Conservation (phyloP, 2,329 filamentous ascomycete species). For the Colletotrichum liaoningense region DNA sequence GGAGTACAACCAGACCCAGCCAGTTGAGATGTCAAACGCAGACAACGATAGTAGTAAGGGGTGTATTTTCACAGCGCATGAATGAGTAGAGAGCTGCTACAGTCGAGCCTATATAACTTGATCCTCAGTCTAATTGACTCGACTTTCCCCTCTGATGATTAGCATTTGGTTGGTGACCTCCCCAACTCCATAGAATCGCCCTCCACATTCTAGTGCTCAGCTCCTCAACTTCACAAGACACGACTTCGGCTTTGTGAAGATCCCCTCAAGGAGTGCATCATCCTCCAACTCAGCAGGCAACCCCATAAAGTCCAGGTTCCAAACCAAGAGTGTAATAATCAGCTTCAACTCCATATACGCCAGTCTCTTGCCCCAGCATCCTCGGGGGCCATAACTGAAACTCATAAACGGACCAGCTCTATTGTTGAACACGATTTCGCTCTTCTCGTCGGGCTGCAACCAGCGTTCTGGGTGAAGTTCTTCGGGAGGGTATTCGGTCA, state of each 20-base stretch:
- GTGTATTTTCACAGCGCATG: too few species aligned
- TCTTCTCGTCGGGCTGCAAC: background rate
- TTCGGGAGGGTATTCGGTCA: background rate
- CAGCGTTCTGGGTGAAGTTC: background rate
- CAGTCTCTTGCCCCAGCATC: constrained; percentile 4
- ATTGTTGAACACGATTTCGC: background rate
- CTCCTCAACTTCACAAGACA: background rate
- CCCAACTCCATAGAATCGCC: too few species aligned
- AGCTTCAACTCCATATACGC: constrained; percentile 8
- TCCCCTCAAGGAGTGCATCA: background rate
- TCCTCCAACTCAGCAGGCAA: background rate
- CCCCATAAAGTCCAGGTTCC: background rate
- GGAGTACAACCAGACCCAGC: too few species aligned
- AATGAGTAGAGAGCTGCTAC: too few species aligned
- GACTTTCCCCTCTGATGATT: too few species aligned
- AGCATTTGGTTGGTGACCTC: too few species aligned
- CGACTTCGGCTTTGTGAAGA: background rate
- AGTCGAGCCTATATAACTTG: too few species aligned
- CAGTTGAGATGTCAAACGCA: too few species aligned
- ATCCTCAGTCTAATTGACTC: too few species aligned
- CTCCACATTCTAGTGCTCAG: too few species aligned
- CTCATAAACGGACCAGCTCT: background rate
- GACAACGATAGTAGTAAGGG: too few species aligned
- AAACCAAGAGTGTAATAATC: background rate
- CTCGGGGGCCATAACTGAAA: background rate